Percentiles rank a stretch among this genome's conserved stretches.
These are phyloP conservation scores for Akebia trifoliata DNA, from an alignment of 164 flowering plant species.

Conservation along the genomic window DNA sequence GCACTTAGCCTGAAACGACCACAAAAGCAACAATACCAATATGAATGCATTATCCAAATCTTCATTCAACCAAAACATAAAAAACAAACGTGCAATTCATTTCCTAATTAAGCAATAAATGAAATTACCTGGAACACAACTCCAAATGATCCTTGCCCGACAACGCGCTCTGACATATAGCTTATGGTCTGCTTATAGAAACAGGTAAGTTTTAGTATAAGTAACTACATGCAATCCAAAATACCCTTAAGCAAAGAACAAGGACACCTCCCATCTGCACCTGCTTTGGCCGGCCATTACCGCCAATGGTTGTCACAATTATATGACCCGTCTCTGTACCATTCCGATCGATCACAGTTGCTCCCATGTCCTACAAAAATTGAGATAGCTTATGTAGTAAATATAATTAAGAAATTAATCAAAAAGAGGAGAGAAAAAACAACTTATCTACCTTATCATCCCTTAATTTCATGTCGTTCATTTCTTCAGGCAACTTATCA, in stretches of 20 bases:
- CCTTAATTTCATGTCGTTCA: slow-evolving; percentile 78
- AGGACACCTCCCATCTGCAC: no score
- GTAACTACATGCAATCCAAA: neutral
- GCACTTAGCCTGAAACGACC: slow-evolving; percentile 63
- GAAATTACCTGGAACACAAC: slow-evolving; percentile 64
- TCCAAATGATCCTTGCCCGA: slow-evolving; percentile 61
- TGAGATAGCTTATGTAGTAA: neutral
- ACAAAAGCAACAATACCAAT: neutral
- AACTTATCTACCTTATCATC: slow-evolving; percentile 58
- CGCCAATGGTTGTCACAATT: slow-evolving; percentile 69
- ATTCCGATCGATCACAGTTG: slow-evolving; percentile 55
- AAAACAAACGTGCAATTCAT: neutral
- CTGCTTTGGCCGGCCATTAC: slow-evolving; percentile 69
- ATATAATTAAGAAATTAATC: neutral
- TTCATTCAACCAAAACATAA: neutral
- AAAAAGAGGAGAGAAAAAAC: neutral
- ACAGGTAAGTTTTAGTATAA: neutral
- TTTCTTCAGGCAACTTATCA: slow-evolving; percentile 67
- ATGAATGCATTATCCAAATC: neutral
- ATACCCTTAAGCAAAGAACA: no score
- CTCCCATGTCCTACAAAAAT: slow-evolving; percentile 47
- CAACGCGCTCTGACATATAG: slow-evolving; percentile 22
- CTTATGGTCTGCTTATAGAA: slow-evolving; percentile 14
- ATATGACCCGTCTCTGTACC: slow-evolving; percentile 75
- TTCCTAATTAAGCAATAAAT: neutral